A percentile compares a stretch with the other conserved stretches of the same genome.
These are phyloP conservation scores for Pezicula carpinea DNA, from an alignment of 2,329 filamentous ascomycete species.

Conservation along the genomic window DNA sequence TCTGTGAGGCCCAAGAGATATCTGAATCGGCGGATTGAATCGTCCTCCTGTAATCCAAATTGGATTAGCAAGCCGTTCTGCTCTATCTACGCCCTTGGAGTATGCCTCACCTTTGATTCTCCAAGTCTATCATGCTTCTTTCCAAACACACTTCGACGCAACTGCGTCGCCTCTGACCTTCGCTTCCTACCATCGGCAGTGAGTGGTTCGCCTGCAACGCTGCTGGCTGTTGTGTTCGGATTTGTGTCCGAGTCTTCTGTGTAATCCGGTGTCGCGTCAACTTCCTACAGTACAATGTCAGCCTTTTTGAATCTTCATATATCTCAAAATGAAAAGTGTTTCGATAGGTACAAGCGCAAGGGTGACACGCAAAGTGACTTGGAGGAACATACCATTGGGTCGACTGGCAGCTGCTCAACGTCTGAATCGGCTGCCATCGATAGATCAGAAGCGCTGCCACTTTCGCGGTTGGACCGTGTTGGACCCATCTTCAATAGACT, in stretches of 20 bases:
- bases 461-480: constrained; percentile 46
- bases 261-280: constrained; percentile 63
- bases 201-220: constrained; percentile 70
- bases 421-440: constrained; percentile 57
- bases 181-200: constrained; percentile 73
- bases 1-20: constrained; percentile 95
- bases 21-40: constrained; percentile 88
- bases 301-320: constrained; percentile 1
- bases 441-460: constrained; percentile 43
- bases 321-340: not conserved
- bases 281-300: constrained; percentile 39
- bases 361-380: not conserved
- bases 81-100: not conserved
- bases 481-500: constrained; percentile 45
- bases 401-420: constrained; percentile 24
- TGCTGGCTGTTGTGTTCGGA: constrained; percentile 72
- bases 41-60: constrained; percentile 65
- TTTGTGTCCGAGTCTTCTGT: constrained; percentile 65
- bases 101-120: constrained; percentile 71
- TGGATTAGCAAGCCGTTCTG: not conserved
- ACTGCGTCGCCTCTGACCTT: constrained; percentile 80
- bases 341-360: not conserved
- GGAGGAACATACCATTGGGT: constrained; percentile 28
- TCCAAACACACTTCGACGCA: constrained; percentile 87
- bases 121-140: constrained; percentile 91